Base-by-base conservation (phyloP, 2,329 filamentous ascomycete species). In the Aspergillus latus region DNA sequence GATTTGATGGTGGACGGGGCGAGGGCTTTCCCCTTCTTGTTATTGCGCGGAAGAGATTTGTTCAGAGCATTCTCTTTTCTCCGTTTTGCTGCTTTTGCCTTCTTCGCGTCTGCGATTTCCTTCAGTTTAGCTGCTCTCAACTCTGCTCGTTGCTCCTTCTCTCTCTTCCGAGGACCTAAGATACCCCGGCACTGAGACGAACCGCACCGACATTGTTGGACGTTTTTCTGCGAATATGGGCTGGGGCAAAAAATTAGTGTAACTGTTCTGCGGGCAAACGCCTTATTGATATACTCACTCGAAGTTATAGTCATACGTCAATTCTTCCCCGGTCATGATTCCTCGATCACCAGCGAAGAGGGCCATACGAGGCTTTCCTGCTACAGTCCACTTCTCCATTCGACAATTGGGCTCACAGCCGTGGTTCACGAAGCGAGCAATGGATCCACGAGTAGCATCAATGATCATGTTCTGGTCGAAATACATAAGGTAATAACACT, bases 391-490 rank as follows among this genome's bases (percentile, higher is more conserved):
- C 74, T 97, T 97, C 68, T 96, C 91, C 92, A 99, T 97, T 60
- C 89, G 86, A 75, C 93, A 97, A 71, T 99, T 99, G 2, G 94
- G 94, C 56, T 90, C 88, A 76, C 94, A 99, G 15, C 92, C 96
- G 73, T 99, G 94, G 71, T 99, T 99, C 72, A 99, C 92, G 73
- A 99, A 99, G 54, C 94, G 89, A 67, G 94, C 93, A 74, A 97
- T 96, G 63, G 90, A 96, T 66, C 94, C 94, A 54, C 90, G 91
- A 29, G 92, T 97, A 34, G 93, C 94, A 77, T 99, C 94, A 62
- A 99, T 96, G 67, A 97, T 96, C 86, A 97, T 94, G 74, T 95
- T 94, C 73, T 97, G 92, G 70, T 97, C 92, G 71, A 97, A 97
- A 54, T 91, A 92, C 94, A 99, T 99, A 49, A 99, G 80, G 73